Percentiles rank a stretch among this genome's conserved stretches.
These are phyloP conservation scores for Saccharomycopsis amapae DNA, from an alignment of 805 yeast genomes.

Conservation along the genomic window DNA sequence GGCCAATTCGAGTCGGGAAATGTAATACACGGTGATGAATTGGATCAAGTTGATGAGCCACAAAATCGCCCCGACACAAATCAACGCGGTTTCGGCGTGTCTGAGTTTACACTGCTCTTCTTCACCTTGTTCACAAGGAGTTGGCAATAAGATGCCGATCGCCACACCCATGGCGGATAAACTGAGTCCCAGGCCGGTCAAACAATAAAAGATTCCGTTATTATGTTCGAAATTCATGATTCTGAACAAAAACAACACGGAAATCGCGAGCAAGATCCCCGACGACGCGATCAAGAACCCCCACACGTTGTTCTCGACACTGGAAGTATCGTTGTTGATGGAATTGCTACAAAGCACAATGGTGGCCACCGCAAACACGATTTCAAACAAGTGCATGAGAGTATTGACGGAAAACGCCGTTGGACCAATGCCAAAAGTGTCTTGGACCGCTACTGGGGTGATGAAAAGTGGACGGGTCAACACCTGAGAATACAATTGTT, in stretches of 20 bases:
- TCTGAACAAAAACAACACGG: slow-evolving; percentile 32
- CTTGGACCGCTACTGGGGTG: slow-evolving; percentile 17
- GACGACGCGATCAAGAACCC: slow-evolving; percentile 34
- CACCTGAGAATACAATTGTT: slow-evolving; percentile 17
- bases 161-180: slow-evolving; percentile 30
- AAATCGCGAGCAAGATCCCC: slow-evolving; percentile 29
- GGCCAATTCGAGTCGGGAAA: slow-evolving; percentile 28
- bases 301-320: slow-evolving; percentile 28
- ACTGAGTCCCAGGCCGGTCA: slow-evolving; percentile 31
- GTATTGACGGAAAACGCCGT: slow-evolving; percentile 17
- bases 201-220: slow-evolving; percentile 36
- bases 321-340: slow-evolving; percentile 25
- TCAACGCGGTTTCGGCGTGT: slow-evolving; percentile 32
- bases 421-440: slow-evolving; percentile 14
- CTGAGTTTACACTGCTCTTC: slow-evolving; percentile 28
- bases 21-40: slow-evolving; percentile 35
- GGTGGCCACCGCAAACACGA: slow-evolving; percentile 13
- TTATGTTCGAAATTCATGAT: slow-evolving; percentile 34
- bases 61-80: slow-evolving; percentile 33
- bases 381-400: slow-evolving; percentile 19
- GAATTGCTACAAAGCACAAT: slow-evolving; percentile 17
- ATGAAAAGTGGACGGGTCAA: slow-evolving; percentile 14
- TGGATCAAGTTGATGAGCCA: slow-evolving; percentile 35
- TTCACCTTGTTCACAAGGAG: slow-evolving; percentile 9
- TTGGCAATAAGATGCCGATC: slow-evolving; percentile 20